Conservation (phyloP, 2,329 filamentous ascomycete genomes). For the Didymosphaeria variabile region DNA sequence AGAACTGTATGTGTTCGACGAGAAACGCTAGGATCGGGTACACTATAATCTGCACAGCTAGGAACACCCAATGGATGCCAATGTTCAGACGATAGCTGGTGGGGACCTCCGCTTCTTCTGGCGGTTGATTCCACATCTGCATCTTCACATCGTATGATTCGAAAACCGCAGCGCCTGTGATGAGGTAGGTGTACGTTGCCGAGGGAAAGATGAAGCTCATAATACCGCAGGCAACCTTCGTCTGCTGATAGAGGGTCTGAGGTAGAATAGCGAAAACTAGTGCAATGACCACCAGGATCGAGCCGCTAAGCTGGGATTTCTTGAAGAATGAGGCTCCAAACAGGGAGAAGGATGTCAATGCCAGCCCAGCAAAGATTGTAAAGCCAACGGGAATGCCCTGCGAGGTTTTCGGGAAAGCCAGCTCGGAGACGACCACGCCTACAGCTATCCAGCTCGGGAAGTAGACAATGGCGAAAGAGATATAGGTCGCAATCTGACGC, state of each 20-base stretch:
- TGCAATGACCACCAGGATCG: slow-evolving; percentile 33
- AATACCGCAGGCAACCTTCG: slow-evolving; percentile 13
- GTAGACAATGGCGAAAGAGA: slow-evolving; percentile 40
- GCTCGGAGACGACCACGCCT: slow-evolving; percentile 28
- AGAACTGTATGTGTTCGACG: slow-evolving; percentile 31
- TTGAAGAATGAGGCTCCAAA: slow-evolving; percentile 38
- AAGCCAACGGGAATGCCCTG: slow-evolving; percentile 29
- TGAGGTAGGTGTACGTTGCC: slow-evolving; percentile 37
- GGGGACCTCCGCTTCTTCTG: background rate
- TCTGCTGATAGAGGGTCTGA: slow-evolving; percentile 28
- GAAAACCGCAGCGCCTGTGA: slow-evolving; percentile 33
- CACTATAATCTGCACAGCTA: slow-evolving; percentile 30
- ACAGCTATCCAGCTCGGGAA: slow-evolving; percentile 35
- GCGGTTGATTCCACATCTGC: slow-evolving; percentile 23
- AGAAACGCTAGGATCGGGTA: slow-evolving; percentile 33
- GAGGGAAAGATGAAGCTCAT: slow-evolving; percentile 34
- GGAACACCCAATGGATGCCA: slow-evolving; percentile 33
- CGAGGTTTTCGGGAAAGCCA: slow-evolving; percentile 32
- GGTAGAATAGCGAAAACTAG: slow-evolving; percentile 33
- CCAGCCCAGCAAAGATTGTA: slow-evolving; percentile 32
- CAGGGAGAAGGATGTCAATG: slow-evolving; percentile 33
- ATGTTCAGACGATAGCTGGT: slow-evolving; percentile 28
- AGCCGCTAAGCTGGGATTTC: slow-evolving; percentile 36
- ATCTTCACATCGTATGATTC: slow-evolving; percentile 24
- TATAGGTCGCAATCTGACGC: slow-evolving; percentile 31